Evolutionary conservation across 805 yeast genomes (phyloP).

Genomic region (Candida sanyiensis): DNA sequence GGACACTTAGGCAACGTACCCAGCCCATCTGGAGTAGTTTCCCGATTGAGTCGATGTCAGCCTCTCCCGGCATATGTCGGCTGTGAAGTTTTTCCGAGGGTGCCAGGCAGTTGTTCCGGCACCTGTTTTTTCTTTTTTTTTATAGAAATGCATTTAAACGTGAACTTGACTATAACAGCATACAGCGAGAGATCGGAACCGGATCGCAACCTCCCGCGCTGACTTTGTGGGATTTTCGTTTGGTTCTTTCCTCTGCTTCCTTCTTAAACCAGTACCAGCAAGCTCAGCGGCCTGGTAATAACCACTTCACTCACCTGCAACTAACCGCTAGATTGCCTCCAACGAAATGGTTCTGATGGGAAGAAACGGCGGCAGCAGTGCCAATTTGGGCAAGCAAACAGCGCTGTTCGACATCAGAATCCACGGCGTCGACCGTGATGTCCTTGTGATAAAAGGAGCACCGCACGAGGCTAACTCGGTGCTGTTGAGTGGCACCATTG

Average conservation of each 20-base stretch:
- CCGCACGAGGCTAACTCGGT: slow-evolving; percentile 74
- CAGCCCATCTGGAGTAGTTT: too few relatives aligned
- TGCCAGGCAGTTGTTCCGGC: background rate
- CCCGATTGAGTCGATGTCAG: too few relatives aligned
- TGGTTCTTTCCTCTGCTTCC: background rate
- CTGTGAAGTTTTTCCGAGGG: slow-evolving; percentile 1
- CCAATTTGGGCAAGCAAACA: slow-evolving; percentile 26
- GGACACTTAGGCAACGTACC: too few relatives aligned
- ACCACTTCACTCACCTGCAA: background rate
- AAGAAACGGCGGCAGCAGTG: slow-evolving; percentile 16
- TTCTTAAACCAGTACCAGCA: too few relatives aligned
- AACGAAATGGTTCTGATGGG: slow-evolving; percentile 11
- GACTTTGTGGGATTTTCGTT: background rate
- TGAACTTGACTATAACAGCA: too few relatives aligned
- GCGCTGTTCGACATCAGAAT: slow-evolving; percentile 50
- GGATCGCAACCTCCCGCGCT: background rate
- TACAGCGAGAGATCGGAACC: too few relatives aligned
- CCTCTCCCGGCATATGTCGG: too few relatives aligned
- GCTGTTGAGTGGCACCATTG: slow-evolving; percentile 70
- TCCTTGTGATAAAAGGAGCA: slow-evolving; percentile 73
- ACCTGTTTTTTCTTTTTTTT: background rate
- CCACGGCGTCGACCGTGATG: slow-evolving; percentile 67
- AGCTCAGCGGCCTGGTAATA: too few relatives aligned
- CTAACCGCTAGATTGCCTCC: background rate
- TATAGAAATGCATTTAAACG: too few relatives aligned